Evolutionary conservation across 768 basidiomycete genomes (phyloP).

Genomic region (Rubroboletus pulcherrimus): DNA sequence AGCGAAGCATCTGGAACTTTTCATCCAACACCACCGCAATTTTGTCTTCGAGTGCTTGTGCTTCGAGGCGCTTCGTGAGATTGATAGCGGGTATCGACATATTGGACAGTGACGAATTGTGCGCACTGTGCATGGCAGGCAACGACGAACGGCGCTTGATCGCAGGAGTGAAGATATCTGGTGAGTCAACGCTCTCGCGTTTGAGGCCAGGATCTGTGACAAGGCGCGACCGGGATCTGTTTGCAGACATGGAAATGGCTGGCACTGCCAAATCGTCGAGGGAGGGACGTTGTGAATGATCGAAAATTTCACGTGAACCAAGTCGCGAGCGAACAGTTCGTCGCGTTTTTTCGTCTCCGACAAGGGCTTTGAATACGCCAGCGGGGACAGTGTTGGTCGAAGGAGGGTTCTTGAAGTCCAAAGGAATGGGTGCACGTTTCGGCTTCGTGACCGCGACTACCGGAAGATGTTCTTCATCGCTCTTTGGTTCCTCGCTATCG

Average conservation of each 20-base stretch:
- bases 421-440: conserved; percentile 72
- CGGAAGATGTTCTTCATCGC: conserved; percentile 16
- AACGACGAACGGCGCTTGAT: conserved; percentile 54
- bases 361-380: conserved; percentile 79
- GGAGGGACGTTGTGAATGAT: conserved; percentile 63
- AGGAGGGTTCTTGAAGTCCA: conserved; percentile 69
- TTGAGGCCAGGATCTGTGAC: conserved; percentile 55
- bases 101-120: conserved; percentile 43
- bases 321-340: conserved; percentile 72
- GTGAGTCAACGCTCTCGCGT: conserved; percentile 26
- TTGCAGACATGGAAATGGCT: conserved; percentile 60
- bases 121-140: conserved; percentile 48
- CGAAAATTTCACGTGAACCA: conserved; percentile 69
- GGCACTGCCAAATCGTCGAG: conserved; percentile 74
- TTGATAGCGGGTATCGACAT: conserved; percentile 46
- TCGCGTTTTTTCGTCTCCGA: conserved; percentile 63
- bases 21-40: conserved; percentile 66
- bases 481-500: conserved; percentile 9
- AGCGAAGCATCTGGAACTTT: conserved; percentile 53
- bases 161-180: conserved; percentile 44
- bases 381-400: conserved; percentile 78
- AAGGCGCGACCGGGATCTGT: conserved; percentile 49
- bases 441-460: conserved; percentile 28
- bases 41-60: conserved; percentile 58
- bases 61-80: conserved; percentile 53